Base-by-base conservation (phyloP, 495 filamentous ascomycete species). In the Bryoglossum gracile region DNA sequence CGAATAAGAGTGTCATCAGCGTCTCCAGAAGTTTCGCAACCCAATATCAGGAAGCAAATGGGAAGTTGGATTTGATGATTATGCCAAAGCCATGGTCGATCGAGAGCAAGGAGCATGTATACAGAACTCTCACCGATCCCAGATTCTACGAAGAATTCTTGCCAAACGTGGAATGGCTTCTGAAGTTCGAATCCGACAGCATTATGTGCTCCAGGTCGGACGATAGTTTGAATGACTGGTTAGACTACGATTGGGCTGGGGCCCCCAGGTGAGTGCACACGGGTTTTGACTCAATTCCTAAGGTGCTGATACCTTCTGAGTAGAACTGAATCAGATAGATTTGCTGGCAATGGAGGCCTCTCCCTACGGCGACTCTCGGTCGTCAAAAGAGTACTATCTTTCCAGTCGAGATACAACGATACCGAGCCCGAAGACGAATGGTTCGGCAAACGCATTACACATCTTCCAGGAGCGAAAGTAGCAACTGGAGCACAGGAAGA, bases 181-280 rank as follows among this genome's bases (percentile, higher is more conserved):
- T 76, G 35, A 61, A 69, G 35, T 75, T 66, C 46, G 69, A 75
- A 50, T 60, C 67, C 8, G 73, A 75, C 55, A 68, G 65, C 43
- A 74, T 76, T 19, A 53, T 76, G 41, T 76, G 73, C 40, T 63
- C 70, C 16, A 74, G 73, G 46, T 72, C 70, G 5, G 60, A 50
- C 14, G 60, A 59, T 28, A 67, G 62, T 41, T 46, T 76, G 43
- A 66, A 76, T 38, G 66, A 73, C 8, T 74, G 72, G 26, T 13
- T 30, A 6, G 6, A 30, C 26, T 30, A 30, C 13, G 57, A 62
- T 48, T 75, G 71, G 71, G 71, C 71, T 34, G 73, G 69, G 4
- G 70, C 71, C 10, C 66, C 71, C 3, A 68, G 67, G 69, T 67
- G 55, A 40, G 50, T 21, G 4, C 46, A 18, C 21, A 16, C 8